phyloP scores from a whole-genome alignment of 2,329 filamentous ascomycete species.

The Moelleriella libera region DNA sequence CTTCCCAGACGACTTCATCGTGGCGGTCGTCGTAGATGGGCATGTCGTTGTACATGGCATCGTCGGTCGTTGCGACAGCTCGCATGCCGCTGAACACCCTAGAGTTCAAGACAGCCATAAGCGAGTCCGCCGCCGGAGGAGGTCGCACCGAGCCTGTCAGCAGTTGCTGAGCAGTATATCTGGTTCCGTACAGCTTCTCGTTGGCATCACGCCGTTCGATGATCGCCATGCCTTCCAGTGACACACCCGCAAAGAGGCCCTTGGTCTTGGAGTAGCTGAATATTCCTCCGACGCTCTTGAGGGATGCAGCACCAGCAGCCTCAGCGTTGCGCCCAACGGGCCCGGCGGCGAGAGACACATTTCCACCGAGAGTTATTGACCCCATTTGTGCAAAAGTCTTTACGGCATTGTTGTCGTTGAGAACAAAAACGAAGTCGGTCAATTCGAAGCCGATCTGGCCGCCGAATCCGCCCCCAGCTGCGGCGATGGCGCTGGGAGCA shows the following conservation, averaged over 20 bases:
- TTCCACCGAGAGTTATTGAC: slow-evolving; percentile 83
- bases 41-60: slow-evolving; percentile 82
- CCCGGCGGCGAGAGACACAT: slow-evolving; percentile 89
- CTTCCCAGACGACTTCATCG: slow-evolving; percentile 77
- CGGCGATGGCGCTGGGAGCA: slow-evolving; percentile 68
- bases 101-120: slow-evolving; percentile 76
- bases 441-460: slow-evolving; percentile 80
- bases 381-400: slow-evolving; percentile 89
- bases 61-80: slow-evolving; percentile 26
- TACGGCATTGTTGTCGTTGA: slow-evolving; percentile 82
- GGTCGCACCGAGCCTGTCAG: slow-evolving; percentile 65
- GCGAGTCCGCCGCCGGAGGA: slow-evolving; percentile 68
- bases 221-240: slow-evolving; percentile 81
- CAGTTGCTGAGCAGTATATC: slow-evolving; percentile 68
- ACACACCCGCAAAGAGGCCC: slow-evolving; percentile 90
- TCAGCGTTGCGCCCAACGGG: slow-evolving; percentile 91
- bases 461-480: slow-evolving; percentile 68
- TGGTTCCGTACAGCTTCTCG: slow-evolving; percentile 82
- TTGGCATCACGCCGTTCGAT: slow-evolving; percentile 95
- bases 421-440: slow-evolving; percentile 94
- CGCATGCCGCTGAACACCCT: slow-evolving; percentile 63
- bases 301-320: slow-evolving; percentile 82
- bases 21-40: slow-evolving; percentile 76
- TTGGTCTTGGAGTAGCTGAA: slow-evolving; percentile 99
- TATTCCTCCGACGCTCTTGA: slow-evolving; percentile 78